Evolutionary conservation across 805 yeast species (phyloP).

Genomic region (Myxozyma geophila): DNA sequence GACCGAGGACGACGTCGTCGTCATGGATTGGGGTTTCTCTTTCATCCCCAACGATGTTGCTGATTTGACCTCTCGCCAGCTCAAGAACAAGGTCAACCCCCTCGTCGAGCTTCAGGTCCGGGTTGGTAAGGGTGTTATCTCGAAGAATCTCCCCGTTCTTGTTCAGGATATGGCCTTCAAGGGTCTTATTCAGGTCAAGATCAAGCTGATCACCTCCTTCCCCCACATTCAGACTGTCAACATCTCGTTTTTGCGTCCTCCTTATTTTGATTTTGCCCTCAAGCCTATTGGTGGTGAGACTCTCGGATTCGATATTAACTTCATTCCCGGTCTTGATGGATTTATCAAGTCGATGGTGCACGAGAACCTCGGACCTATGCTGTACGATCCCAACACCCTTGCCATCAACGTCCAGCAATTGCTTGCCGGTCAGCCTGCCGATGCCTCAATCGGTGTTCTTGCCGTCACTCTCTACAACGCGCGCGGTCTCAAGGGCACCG

Average conservation of each 20-base stretch:
- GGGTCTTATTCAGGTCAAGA: conserved; percentile 74
- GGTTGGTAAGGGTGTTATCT: conserved; percentile 73
- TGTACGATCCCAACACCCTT: conserved; percentile 88
- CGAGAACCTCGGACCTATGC: conserved; percentile 85
- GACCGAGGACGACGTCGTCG: conserved; percentile 90
- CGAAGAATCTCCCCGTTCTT: conserved; percentile 69
- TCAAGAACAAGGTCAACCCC: conserved; percentile 83
- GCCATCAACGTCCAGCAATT: conserved; percentile 91
- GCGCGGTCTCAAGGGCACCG: conserved; percentile 67
- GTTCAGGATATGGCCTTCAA: conserved; percentile 80
- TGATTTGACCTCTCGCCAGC: conserved; percentile 83
- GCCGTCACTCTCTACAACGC: conserved; percentile 72
- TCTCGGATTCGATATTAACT: conserved; percentile 84
- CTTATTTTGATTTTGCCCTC: conserved; percentile 82
- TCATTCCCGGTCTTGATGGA: conserved; percentile 84
- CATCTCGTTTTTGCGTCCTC: conserved; percentile 82
- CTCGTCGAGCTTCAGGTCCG: conserved; percentile 74
- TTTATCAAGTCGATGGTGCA: conserved; percentile 83
- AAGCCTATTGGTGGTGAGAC: conserved; percentile 79
- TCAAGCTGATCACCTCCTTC: conserved; percentile 86
- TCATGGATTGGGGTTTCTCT: conserved; percentile 96
- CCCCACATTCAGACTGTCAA: conserved; percentile 94
- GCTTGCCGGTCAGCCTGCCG: conserved; percentile 76
- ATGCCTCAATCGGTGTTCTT: conserved; percentile 85
- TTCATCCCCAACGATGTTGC: conserved; percentile 89